A percentile compares a stretch with the other conserved stretches of the same genome.
These are phyloP conservation scores for Neofusicoccum ribis DNA, from an alignment of 2,329 filamentous ascomycete species.

Conservation along the genomic window DNA sequence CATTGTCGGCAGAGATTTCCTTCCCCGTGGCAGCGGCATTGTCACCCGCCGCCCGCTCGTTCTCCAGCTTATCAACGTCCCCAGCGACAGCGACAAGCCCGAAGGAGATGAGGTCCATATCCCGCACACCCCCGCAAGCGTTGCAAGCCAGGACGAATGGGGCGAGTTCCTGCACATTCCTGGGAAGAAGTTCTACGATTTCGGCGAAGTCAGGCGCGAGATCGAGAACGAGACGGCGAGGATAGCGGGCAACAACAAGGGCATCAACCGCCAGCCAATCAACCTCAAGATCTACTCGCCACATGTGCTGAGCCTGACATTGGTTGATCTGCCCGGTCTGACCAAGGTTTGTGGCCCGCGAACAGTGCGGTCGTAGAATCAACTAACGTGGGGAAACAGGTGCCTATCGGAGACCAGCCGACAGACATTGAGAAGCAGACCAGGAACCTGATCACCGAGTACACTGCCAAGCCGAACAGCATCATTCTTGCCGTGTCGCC, in stretches of 20 bases:
- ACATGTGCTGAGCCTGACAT: constrained; percentile 90
- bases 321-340: constrained; percentile 92
- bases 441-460: constrained; percentile 92
- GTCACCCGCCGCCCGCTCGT: constrained; percentile 93
- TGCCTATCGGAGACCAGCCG: constrained; percentile 96
- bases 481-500: constrained; percentile 96
- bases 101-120: constrained; percentile 65
- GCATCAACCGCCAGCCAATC: constrained; percentile 95
- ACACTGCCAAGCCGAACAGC: constrained; percentile 98
- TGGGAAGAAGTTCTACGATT: constrained; percentile 85
- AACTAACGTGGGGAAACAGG: constrained; percentile 51
- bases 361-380: constrained; percentile 9
- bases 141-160: constrained; percentile 72
- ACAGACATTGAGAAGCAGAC: constrained; percentile 99
- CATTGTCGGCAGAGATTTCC: constrained; percentile 95
- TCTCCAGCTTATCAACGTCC: constrained; percentile 96
- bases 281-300: constrained; percentile 99
- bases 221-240: constrained; percentile 96
- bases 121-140: constrained; percentile 75
- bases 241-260: constrained; percentile 95
- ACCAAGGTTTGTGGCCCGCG: constrained; percentile 68
- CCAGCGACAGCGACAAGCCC: constrained; percentile 67
- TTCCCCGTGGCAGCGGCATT: constrained; percentile 94
- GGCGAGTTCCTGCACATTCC: constrained; percentile 96
- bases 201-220: constrained; percentile 89